A percentile compares a stretch with the other conserved stretches of the same genome.
These are phyloP conservation scores for Tetracladium maxilliforme DNA, from an alignment of 2,329 filamentous ascomycete species.

Conservation along the genomic window DNA sequence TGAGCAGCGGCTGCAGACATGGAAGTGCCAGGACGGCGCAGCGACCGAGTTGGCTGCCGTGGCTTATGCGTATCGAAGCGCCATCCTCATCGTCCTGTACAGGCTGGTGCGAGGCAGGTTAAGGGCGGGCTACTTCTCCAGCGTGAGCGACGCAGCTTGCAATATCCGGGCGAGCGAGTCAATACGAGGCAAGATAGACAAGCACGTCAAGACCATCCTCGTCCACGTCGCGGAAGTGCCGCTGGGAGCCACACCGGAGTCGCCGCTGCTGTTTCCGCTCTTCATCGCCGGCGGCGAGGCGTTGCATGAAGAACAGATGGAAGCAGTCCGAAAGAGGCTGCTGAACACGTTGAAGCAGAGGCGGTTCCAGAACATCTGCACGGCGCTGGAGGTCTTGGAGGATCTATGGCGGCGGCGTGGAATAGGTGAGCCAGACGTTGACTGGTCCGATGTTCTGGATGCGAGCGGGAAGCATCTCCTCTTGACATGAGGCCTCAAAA, in stretches of 20 bases:
- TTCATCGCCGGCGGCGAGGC: slow-evolving; percentile 2
- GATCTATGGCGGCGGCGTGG: too few relatives aligned
- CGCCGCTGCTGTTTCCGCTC: slow-evolving; percentile 3
- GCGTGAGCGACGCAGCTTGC: too few relatives aligned
- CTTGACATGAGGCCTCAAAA: too few relatives aligned
- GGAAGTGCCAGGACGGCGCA: slow-evolving; percentile 2
- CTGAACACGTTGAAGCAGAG: slow-evolving; percentile 1
- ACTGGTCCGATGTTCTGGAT: too few relatives aligned
- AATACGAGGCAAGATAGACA: too few relatives aligned
- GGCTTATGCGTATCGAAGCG: slow-evolving; percentile 4
- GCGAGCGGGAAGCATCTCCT: too few relatives aligned
- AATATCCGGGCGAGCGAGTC: too few relatives aligned
- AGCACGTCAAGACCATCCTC: slow-evolving; percentile 1
- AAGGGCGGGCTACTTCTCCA: too few relatives aligned
- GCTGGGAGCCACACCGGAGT: slow-evolving; percentile 2
- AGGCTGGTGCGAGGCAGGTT: too few relatives aligned
- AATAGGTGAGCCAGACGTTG: too few relatives aligned
- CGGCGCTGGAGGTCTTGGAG: neutral
- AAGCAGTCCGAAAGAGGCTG: neutral
- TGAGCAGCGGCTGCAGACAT: slow-evolving; percentile 2
- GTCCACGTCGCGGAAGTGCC: too few relatives aligned
- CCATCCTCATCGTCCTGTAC: slow-evolving; percentile 4
- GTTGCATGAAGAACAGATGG: neutral
- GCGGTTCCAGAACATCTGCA: neutral
- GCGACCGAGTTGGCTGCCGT: slow-evolving; percentile 2